Percentiles rank a stretch among this genome's conserved stretches.
Conservation (phyloP, 192 early-diverging fungal species). For the Rhizoclosmatium sp. region DNA sequence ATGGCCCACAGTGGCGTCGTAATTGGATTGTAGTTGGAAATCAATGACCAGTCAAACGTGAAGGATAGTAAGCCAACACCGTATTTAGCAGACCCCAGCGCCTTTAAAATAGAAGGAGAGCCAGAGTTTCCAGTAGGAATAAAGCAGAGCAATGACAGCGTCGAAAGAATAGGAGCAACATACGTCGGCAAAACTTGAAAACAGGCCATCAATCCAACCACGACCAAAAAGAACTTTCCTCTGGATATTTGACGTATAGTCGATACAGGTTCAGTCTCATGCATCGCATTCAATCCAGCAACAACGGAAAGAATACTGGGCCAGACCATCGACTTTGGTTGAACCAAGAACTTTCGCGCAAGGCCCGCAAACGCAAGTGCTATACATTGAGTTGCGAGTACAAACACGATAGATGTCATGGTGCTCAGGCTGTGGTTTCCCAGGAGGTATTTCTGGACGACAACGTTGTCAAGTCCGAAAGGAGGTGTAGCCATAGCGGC, state of each 20-base stretch:
- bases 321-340: slow-evolving; percentile 89
- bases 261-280: not conserved
- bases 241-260: slow-evolving; percentile 1
- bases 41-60: slow-evolving; percentile 41
- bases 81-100: slow-evolving; percentile 29
- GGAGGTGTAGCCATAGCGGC: slow-evolving; percentile 5
- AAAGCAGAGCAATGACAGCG: slow-evolving; percentile 43
- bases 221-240: slow-evolving; percentile 41
- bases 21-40: slow-evolving; percentile 24
- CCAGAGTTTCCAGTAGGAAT: not conserved
- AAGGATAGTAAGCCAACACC: slow-evolving; percentile 32
- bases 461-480: slow-evolving; percentile 62
- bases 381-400: slow-evolving; percentile 73
- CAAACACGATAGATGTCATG: slow-evolving; percentile 43
- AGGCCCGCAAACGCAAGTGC: slow-evolving; percentile 77
- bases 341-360: slow-evolving; percentile 83
- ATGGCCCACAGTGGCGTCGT: slow-evolving; percentile 30
- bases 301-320: slow-evolving; percentile 60
- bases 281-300: slow-evolving; percentile 60
- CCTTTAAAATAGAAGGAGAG: slow-evolving; percentile 8
- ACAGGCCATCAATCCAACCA: slow-evolving; percentile 18
- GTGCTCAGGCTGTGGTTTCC: slow-evolving; percentile 31
- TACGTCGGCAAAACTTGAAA: slow-evolving; percentile 42
- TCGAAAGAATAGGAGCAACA: slow-evolving; percentile 33
- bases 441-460: slow-evolving; percentile 35